These are phyloP conservation scores for Colletotrichum phormii DNA, from an alignment of 2,329 filamentous ascomycete species.

Conservation along the genomic window DNA sequence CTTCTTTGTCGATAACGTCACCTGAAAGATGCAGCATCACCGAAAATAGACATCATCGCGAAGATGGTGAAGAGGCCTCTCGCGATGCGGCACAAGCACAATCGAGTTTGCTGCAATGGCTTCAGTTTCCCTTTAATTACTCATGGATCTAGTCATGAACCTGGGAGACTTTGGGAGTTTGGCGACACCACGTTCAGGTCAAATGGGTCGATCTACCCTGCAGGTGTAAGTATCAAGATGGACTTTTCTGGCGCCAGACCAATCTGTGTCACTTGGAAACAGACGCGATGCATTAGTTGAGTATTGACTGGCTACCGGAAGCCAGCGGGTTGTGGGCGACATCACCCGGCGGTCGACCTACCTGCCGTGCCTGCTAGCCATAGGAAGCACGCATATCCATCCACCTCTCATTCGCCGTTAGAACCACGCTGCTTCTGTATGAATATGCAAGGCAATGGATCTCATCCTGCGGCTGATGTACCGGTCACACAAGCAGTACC, in stretches of 20 bases:
- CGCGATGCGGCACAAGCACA: too few relatives aligned
- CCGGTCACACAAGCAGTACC: not conserved
- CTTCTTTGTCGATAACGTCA: not conserved
- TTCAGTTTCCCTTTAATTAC: not conserved
- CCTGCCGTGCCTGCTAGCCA: accelerated
- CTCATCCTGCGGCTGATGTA: not conserved
- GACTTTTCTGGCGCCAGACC: not conserved
- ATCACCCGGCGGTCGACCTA: not conserved
- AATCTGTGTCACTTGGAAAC: not conserved
- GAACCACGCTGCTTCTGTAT: not conserved
- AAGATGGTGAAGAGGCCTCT: constrained; percentile 1
- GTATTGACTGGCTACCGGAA: not conserved
- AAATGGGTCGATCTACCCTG: too few relatives aligned
- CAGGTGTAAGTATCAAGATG: too few relatives aligned
- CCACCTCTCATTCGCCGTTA: not conserved
- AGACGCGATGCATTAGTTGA: not conserved
- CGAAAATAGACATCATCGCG: not conserved
- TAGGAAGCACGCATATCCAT: not conserved
- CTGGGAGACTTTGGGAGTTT: too few relatives aligned
- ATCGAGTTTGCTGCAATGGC: not conserved
- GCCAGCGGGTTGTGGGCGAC: not conserved
- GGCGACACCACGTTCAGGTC: too few relatives aligned
- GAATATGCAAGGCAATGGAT: too few relatives aligned
- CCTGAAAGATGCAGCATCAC: not conserved
- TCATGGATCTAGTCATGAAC: too few relatives aligned